Percentiles rank a stretch among this genome's conserved stretches.
phyloP scores from a whole-genome alignment of 768 basidiomycete species.

The Pilatotrama ljubarskyi region DNA sequence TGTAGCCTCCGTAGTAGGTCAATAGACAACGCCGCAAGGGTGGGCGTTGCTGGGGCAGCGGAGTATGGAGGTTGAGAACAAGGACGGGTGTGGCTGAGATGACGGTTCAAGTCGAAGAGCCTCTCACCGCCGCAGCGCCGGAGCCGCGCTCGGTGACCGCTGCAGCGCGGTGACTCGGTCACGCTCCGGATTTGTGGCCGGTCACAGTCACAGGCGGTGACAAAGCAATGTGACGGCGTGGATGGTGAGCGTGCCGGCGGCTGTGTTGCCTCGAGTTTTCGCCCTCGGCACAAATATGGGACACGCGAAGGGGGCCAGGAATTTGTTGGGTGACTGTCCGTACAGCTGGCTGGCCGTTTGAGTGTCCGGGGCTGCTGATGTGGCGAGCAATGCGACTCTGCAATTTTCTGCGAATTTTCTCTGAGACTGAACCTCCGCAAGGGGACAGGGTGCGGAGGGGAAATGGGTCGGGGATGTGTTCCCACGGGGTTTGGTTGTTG shows the following conservation, averaged over 20 bases:
- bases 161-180: slow-evolving; percentile 2
- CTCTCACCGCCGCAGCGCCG: slow-evolving; percentile 1
- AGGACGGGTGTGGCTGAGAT: slow-evolving; percentile 12
- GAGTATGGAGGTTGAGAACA: background rate
- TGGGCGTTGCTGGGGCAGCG: background rate
- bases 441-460: slow-evolving; percentile 12
- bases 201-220: slow-evolving; percentile 4
- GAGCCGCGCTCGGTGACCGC: slow-evolving; percentile 5
- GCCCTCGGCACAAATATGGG: slow-evolving; percentile 21
- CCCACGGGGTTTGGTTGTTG: slow-evolving; percentile 29
- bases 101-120: slow-evolving; percentile 20
- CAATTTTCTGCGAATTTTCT: slow-evolving; percentile 4
- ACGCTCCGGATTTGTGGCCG: background rate
- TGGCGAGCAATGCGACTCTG: background rate
- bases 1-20: slow-evolving; percentile 1
- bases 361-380: background rate
- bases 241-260: slow-evolving; percentile 10
- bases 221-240: background rate
- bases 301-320: slow-evolving; percentile 4
- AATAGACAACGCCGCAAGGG: slow-evolving; percentile 1
- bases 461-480: slow-evolving; percentile 15
- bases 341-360: background rate
- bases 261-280: slow-evolving; percentile 22
- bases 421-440: background rate
- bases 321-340: background rate